Conservation (phyloP, 805 yeast genomes). For the Metschnikowia noctiluminum region DNA sequence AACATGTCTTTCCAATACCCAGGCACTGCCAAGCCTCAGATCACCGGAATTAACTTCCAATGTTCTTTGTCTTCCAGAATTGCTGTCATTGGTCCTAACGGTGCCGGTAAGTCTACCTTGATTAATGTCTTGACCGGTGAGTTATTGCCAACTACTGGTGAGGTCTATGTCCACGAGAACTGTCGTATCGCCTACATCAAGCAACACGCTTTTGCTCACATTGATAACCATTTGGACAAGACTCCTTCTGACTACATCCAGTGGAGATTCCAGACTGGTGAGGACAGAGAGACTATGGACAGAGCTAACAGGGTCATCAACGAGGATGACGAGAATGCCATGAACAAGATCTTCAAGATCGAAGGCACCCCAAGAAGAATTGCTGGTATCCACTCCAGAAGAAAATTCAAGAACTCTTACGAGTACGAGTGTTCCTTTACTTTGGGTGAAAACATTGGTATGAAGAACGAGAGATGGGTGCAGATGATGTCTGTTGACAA, state of each 20-base stretch:
- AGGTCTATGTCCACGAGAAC: conserved; percentile 99
- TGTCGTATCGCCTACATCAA: conserved; percentile 99
- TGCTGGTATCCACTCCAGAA: conserved; percentile 88
- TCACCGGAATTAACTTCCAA: conserved; percentile 90
- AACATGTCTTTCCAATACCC: conserved; percentile 99
- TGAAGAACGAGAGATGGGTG: conserved; percentile 99
- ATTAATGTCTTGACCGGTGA: conserved; percentile 99
- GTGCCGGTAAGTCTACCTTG: conserved; percentile 99
- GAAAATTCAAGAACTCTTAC: conserved; percentile 99
- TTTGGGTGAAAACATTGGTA: conserved; percentile 98
- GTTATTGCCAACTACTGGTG: conserved; percentile 96
- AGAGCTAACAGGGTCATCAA: conserved; percentile 98
- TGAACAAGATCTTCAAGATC: conserved; percentile 99
- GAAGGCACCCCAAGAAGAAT: conserved; percentile 99
- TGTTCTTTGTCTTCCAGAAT: conserved; percentile 98
- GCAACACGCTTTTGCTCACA: conserved; percentile 99
- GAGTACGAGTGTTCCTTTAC: conserved; percentile 98
- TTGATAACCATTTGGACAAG: conserved; percentile 97
- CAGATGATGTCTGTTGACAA: conserved; percentile 99
- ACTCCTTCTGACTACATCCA: conserved; percentile 99
- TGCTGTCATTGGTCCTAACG: conserved; percentile 99
- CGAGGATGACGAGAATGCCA: conserved; percentile 94
- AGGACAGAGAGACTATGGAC: conserved; percentile 99
- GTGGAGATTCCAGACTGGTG: conserved; percentile 99
- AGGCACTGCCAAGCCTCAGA: conserved; percentile 97